phyloP scores from a whole-genome alignment of 2,329 filamentous ascomycete genomes.

The Paecilomyces dactylethromorphus region DNA sequence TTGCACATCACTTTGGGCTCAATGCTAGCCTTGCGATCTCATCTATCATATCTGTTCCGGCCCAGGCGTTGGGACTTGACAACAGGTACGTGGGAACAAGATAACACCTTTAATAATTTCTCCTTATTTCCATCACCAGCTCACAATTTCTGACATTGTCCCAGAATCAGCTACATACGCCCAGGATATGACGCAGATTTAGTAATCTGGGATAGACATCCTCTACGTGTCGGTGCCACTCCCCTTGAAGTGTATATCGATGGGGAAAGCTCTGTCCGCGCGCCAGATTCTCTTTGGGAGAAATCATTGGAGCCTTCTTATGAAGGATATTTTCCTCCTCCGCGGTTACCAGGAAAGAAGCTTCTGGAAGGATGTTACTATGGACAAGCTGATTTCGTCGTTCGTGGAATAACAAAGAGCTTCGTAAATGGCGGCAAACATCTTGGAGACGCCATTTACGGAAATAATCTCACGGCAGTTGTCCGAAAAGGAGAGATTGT shows the following conservation, averaged over 20 bases:
- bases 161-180: constrained; percentile 51
- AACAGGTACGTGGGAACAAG: neutral
- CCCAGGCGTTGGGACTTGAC: neutral
- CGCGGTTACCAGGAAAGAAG: neutral
- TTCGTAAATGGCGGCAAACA: neutral
- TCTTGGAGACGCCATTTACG: neutral
- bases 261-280: constrained; percentile 35
- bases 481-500: neutral
- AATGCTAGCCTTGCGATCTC: neutral
- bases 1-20: neutral
- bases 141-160: neutral
- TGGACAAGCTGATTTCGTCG: neutral
- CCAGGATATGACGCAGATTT: constrained; percentile 55
- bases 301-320: neutral
- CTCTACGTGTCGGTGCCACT: constrained; percentile 52
- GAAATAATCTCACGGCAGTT: neutral
- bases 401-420: neutral
- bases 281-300: neutral
- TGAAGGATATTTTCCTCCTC: neutral
- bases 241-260: constrained; percentile 60
- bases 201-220: constrained; percentile 58
- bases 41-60: neutral
- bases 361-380: neutral
- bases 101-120: neutral
- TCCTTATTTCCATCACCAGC: too few species aligned